phyloP scores from a whole-genome alignment of 202 grass and related monocot species.

The Carex arenaria region DNA sequence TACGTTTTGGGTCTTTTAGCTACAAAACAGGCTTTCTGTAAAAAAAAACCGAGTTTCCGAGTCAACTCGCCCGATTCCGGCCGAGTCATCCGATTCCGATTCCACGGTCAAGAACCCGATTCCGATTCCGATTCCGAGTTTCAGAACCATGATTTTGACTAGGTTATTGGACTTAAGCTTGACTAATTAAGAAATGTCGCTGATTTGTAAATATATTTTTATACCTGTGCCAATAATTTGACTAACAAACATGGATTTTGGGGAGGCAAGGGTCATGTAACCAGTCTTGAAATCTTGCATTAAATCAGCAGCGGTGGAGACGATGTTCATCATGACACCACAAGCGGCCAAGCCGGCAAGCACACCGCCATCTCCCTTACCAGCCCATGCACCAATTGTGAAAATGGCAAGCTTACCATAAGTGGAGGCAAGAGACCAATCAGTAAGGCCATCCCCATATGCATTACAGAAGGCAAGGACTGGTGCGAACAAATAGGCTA shows the following conservation, averaged over 20 bases:
- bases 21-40: too few species aligned
- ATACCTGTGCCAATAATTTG: conserved; percentile 68
- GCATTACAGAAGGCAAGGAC: conserved; percentile 82
- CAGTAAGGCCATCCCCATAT: conserved; percentile 68
- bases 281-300: conserved; percentile 98
- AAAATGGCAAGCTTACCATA: conserved; percentile 94
- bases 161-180: neutral
- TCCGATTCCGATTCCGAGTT: too few species aligned
- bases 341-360: conserved; percentile 66
- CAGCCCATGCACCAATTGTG: conserved; percentile 76
- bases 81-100: too few species aligned
- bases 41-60: too few species aligned
- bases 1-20: too few species aligned
- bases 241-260: conserved; percentile 82
- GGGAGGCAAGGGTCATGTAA: conserved; percentile 79
- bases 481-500: conserved; percentile 60
- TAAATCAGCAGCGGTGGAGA: conserved; percentile 70
- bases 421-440: conserved; percentile 84
- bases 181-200: neutral
- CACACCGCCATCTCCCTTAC: conserved; percentile 51
- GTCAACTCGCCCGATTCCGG: too few species aligned
- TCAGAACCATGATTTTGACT: too few species aligned
- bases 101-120: too few species aligned
- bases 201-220: neutral
- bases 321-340: conserved; percentile 91